Percentiles rank a stretch among this genome's conserved stretches.
phyloP scores from a whole-genome alignment of 441 rosid species.

The Capsella rubella region DNA sequence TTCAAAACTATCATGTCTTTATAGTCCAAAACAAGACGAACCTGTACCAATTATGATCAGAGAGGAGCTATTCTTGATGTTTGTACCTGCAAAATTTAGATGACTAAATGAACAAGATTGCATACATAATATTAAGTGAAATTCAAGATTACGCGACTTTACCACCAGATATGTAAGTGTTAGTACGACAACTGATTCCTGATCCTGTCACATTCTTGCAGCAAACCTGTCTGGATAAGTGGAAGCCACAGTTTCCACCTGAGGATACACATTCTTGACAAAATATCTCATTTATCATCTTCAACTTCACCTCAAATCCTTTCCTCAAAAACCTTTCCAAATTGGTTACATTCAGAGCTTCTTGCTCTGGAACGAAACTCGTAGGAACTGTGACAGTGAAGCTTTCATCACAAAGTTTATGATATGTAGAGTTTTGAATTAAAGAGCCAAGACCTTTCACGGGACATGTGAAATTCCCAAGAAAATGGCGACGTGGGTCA shows the following conservation, averaged over 20 bases:
- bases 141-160: background rate
- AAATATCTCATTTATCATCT: background rate
- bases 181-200: background rate
- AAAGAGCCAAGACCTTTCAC: background rate
- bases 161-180: background rate
- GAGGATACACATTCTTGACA: constrained; percentile 36
- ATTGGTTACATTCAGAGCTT: background rate
- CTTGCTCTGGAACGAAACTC: constrained; percentile 20
- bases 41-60: background rate
- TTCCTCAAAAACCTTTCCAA: constrained; percentile 26
- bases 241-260: constrained; percentile 49
- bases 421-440: background rate
- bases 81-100: background rate
- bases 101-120: background rate
- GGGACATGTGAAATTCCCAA: constrained; percentile 16
- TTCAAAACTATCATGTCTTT: no score
- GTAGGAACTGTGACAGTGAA: constrained; percentile 19
- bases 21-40: constrained; percentile 1
- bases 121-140: background rate
- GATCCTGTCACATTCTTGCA: constrained; percentile 31
- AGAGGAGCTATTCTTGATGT: background rate
- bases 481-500: constrained; percentile 12
- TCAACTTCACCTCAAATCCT: constrained; percentile 32
- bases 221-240: background rate
- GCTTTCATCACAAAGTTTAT: background rate